Evolutionary conservation across 352 stramenopile genomes (phyloP).

Genomic region (Albugo candida): DNA sequence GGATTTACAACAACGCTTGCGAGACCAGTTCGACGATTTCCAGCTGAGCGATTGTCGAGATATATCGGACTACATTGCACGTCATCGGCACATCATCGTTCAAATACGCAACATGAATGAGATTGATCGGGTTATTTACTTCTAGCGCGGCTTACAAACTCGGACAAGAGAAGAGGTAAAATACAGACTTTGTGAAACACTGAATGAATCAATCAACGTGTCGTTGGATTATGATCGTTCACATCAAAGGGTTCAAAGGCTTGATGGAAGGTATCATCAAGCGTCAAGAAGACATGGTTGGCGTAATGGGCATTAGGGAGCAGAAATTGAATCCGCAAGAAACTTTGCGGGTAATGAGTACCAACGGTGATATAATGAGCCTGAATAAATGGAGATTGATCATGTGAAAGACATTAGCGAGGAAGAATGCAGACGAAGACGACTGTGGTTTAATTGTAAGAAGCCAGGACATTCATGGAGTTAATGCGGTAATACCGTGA

Average conservation of each 20-base stretch:
- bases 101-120: conserved; percentile 3
- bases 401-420: too few relatives aligned
- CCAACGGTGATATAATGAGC: too few relatives aligned
- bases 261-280: not conserved
- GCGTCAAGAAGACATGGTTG: not conserved
- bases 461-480: too few relatives aligned
- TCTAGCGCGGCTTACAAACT: conserved; percentile 1
- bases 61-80: conserved; percentile 1
- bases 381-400: too few relatives aligned
- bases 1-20: conserved; percentile 4
- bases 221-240: conserved; percentile 4
- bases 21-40: conserved; percentile 1
- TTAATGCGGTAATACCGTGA: too few relatives aligned
- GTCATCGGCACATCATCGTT: conserved; percentile 3
- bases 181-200: conserved; percentile 1
- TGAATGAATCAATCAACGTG: conserved; percentile 3
- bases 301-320: not conserved
- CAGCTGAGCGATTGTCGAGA: not conserved
- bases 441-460: too few relatives aligned
- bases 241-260: not conserved
- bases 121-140: conserved; percentile 5
- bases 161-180: conserved; percentile 1
- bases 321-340: too few relatives aligned
- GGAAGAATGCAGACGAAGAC: too few relatives aligned
- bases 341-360: too few relatives aligned